These are phyloP conservation scores for Acorus gramineus DNA, from an alignment of 106 monocot genomes.

Conservation along the genomic window DNA sequence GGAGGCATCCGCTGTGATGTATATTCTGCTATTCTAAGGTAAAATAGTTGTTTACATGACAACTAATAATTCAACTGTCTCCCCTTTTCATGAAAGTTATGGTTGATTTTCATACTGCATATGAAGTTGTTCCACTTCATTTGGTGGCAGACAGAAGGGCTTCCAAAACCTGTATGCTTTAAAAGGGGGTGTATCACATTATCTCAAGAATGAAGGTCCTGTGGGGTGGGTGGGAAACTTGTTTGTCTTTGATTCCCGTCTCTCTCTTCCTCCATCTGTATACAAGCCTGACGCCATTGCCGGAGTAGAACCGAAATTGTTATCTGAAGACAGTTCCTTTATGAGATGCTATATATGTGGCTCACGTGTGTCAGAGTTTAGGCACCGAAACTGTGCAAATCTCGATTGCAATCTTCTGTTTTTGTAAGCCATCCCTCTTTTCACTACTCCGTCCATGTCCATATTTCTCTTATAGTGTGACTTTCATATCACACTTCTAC, in stretches of 20 bases:
- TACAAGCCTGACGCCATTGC: constrained; percentile 30
- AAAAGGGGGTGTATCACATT: constrained; percentile 82
- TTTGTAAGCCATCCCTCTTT: constrained; percentile 35
- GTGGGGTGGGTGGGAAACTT: constrained; percentile 77
- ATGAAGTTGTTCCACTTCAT: background rate
- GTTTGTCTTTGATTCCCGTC: constrained; percentile 87
- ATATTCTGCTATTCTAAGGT: constrained; percentile 95
- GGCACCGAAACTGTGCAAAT: constrained; percentile 92
- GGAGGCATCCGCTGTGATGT: constrained; percentile 97
- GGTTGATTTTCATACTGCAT: background rate
- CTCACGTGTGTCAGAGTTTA: constrained; percentile 43
- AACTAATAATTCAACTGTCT: background rate
- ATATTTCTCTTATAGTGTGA: no score
- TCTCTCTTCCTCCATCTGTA: constrained; percentile 64
- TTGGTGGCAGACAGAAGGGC: constrained; percentile 52
- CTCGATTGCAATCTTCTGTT: constrained; percentile 87
- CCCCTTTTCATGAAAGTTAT: background rate
- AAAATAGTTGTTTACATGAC: constrained; percentile 1
- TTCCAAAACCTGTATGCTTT: constrained; percentile 81
- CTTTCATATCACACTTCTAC: no score
- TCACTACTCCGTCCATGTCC: no score
- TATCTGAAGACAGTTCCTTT: constrained; percentile 27
- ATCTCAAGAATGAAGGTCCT: constrained; percentile 65
- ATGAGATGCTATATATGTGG: constrained; percentile 69
- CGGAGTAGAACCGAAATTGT: constrained; percentile 8